Base-by-base conservation (phyloP, 768 basidiomycete species). In the Suillus brevipes region DNA sequence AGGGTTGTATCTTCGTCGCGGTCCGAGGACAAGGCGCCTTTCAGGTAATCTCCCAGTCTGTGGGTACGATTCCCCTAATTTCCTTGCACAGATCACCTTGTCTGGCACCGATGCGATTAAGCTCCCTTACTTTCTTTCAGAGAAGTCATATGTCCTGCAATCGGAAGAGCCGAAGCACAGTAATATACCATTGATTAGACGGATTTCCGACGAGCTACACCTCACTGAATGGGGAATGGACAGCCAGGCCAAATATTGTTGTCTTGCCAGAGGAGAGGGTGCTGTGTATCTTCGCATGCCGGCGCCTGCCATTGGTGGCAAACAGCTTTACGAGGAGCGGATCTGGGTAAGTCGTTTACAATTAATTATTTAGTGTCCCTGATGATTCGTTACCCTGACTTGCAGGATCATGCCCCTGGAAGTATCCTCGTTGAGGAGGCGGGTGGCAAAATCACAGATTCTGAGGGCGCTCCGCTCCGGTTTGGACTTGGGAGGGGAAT, bases 171-270 rank as follows among this genome's bases (percentile, higher is more conserved):
- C 91, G 4, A 90, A 89, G 0, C 97, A 99, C 74, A 90, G 93
- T 1, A 91, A 94, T n/a, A 92, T 95, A 66, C 86, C 87, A 3
- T 90, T 94, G 76, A 95, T 91, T 72, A 86, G 86, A 40, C 83
- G 82, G 25, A 89, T 98, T 42, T 87, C 91, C 0, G 71, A 83
- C 38, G 69, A 89, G 6, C 80, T 98, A 31, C 84, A 84, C 2
- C 84, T 97, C 62, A 87, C 87, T 20, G 79, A 84, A 2, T 59
- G 58, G 18, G 83, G 94, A 23, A 97, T 99, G 95, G 97, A 99
- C 75, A 93, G 91, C 74, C 96, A 98, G 76, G 95, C 95, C 2
- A 99, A 99, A 78, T 99, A 99, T 69, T 87, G 90, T 37, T 88
- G 89, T 71, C 85, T 99, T 16, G 87, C 89, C 6, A 81, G 96